Conservation (phyloP, 257 asterid species). For the Penstemon davidsonii region DNA sequence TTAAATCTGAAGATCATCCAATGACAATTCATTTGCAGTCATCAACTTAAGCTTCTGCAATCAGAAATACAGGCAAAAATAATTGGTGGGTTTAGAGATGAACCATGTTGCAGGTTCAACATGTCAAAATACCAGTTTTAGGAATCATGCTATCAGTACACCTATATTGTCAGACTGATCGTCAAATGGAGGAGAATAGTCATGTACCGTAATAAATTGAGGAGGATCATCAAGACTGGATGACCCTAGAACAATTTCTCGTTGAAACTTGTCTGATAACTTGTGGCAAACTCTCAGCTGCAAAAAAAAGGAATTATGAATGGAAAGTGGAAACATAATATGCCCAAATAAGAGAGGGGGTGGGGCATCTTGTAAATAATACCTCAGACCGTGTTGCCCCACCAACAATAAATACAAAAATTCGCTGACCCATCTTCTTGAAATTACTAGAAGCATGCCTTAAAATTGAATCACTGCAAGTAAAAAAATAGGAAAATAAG, state of each 20-base stretch:
- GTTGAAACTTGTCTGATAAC: conserved; percentile 72
- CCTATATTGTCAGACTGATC: conserved; percentile 3
- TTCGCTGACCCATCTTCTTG: conserved; percentile 93
- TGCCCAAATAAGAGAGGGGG: conserved; percentile 10
- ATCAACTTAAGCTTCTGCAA: conserved; percentile 87
- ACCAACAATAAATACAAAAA: conserved; percentile 94
- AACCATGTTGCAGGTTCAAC: neutral
- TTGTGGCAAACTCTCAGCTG: conserved; percentile 97
- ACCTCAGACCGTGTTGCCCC: conserved; percentile 99
- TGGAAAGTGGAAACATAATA: conserved; percentile 9
- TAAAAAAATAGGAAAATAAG: conserved; percentile 20
- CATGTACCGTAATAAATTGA: conserved; percentile 79
- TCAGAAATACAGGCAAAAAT: conserved; percentile 5
- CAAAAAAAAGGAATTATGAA: conserved; percentile 18
- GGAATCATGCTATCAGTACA: neutral
- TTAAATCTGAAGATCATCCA: conserved; percentile 87
- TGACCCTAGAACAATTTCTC: conserved; percentile 92
- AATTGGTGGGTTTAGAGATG: neutral
- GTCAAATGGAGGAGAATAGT: conserved; percentile 23
- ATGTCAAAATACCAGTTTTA: neutral
- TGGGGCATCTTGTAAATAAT: conserved; percentile 1
- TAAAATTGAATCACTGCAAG: conserved; percentile 79
- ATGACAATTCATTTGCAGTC: conserved; percentile 64
- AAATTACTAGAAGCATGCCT: conserved; percentile 96
- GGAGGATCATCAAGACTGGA: conserved; percentile 98